These are phyloP conservation scores for Scutellaria galericulata DNA, from an alignment of 257 asterid species.

Conservation along the genomic window DNA sequence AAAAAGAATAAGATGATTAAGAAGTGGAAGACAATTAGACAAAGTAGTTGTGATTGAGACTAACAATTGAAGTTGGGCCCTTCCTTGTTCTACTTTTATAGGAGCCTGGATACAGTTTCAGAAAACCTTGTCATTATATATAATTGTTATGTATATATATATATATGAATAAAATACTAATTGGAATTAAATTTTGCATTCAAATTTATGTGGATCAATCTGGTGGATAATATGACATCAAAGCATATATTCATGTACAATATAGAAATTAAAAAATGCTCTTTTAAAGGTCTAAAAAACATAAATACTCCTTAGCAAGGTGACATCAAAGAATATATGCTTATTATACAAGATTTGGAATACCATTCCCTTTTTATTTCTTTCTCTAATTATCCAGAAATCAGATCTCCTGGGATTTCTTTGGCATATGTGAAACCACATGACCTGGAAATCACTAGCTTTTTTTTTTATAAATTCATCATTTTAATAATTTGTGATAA, in stretches of 20 bases:
- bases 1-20: background rate
- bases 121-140: too few relatives aligned
- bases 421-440: background rate
- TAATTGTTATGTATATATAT: too few relatives aligned
- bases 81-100: slow-evolving; percentile 5
- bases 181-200: slow-evolving; percentile 9
- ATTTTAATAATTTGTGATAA: too few relatives aligned
- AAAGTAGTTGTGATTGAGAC: background rate
- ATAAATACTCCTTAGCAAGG: slow-evolving; percentile 19
- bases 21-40: slow-evolving; percentile 18
- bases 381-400: slow-evolving; percentile 33
- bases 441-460: background rate
- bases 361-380: slow-evolving; percentile 23
- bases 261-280: background rate
- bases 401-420: slow-evolving; percentile 24
- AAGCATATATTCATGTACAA: slow-evolving; percentile 34
- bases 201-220: background rate
- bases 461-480: too few relatives aligned
- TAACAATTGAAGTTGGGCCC: background rate
- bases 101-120: background rate
- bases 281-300: background rate
- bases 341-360: slow-evolving; percentile 31
- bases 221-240: slow-evolving; percentile 30
- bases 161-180: background rate
- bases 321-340: slow-evolving; percentile 42